A percentile compares a stretch with the other conserved stretches of the same genome.
Conservation (phyloP, 257 asterid genomes). For the Solanum medicagineum region DNA sequence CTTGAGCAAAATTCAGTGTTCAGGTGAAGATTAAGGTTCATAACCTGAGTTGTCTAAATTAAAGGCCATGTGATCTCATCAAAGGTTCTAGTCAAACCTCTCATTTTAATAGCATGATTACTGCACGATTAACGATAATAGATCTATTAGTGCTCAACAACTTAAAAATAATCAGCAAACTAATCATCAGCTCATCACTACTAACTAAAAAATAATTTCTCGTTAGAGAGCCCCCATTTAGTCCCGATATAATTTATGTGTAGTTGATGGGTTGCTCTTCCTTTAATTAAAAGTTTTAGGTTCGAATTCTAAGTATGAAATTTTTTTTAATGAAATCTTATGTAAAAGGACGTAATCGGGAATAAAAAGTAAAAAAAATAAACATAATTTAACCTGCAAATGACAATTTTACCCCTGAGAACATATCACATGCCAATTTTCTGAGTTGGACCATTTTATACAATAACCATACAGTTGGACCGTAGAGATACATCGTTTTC, state of each 20-base stretch:
- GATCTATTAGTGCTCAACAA: neutral
- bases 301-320: no score
- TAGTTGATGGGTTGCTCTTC: no score
- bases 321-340: rapidly evolving
- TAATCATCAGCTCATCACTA: neutral
- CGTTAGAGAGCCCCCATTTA: neutral
- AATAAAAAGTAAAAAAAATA: no score
- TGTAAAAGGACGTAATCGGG: no score
- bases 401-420: neutral
- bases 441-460: neutral
- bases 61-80: neutral
- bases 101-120: neutral
- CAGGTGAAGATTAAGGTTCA: neutral
- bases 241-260: neutral
- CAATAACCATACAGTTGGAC: neutral
- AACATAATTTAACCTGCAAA: neutral
- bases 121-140: neutral
- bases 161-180: neutral
- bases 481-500: neutral
- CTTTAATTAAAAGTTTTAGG: no score
- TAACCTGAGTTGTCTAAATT: neutral
- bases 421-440: constrained; percentile 7
- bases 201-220: neutral
- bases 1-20: neutral
- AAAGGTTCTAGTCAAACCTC: neutral